Evolutionary conservation across 495 filamentous ascomycete genomes (phyloP).

Genomic region (Oleoguttula mirabilis): DNA sequence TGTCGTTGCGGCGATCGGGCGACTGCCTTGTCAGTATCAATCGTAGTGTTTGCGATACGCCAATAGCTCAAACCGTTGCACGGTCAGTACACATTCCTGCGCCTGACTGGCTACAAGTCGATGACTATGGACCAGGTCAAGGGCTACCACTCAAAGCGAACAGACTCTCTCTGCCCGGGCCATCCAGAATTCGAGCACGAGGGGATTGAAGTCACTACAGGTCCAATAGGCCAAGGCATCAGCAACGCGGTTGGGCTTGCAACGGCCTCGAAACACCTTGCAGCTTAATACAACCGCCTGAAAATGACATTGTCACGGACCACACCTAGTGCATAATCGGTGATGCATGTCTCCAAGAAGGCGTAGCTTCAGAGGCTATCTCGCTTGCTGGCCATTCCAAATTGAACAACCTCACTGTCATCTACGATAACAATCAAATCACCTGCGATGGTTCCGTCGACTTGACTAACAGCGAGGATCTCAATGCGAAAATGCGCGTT

Average conservation of each 20-base stretch:
- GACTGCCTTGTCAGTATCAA: no score
- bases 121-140: slow-evolving; percentile 51
- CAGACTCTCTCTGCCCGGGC: slow-evolving; percentile 38
- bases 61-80: no score
- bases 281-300: slow-evolving; percentile 41
- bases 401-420: slow-evolving; percentile 43
- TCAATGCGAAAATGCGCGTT: slow-evolving; percentile 47
- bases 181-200: slow-evolving; percentile 51
- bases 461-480: slow-evolving; percentile 43
- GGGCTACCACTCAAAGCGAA: slow-evolving; percentile 44
- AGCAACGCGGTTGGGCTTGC: slow-evolving; percentile 50
- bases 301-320: slow-evolving; percentile 38
- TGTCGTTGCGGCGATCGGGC: no score
- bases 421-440: slow-evolving; percentile 52
- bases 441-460: slow-evolving; percentile 49
- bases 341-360: slow-evolving; percentile 49
- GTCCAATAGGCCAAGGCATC: slow-evolving; percentile 48
- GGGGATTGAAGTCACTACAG: slow-evolving; percentile 52
- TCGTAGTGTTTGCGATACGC: no score
- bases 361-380: slow-evolving; percentile 45
- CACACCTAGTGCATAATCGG: slow-evolving; percentile 46
- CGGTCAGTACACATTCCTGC: slow-evolving; percentile 47
- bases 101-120: slow-evolving; percentile 44
- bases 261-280: slow-evolving; percentile 46
- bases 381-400: slow-evolving; percentile 43